A percentile compares a stretch with the other conserved stretches of the same genome.
phyloP scores from a whole-genome alignment of 2,329 filamentous ascomycete species.

The Fusarium lyarnte region DNA sequence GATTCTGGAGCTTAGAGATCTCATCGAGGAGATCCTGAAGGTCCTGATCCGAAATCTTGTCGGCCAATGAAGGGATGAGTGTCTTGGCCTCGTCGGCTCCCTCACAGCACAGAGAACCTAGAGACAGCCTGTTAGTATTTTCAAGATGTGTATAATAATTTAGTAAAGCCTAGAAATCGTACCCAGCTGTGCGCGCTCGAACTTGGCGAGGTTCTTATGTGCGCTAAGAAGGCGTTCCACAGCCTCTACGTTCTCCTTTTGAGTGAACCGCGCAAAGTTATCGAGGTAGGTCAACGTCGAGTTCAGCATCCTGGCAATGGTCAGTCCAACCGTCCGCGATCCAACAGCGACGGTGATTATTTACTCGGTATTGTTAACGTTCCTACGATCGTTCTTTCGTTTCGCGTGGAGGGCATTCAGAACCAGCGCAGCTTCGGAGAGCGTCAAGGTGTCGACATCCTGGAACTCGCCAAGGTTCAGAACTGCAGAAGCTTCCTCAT shows the following conservation, averaged over 20 bases:
- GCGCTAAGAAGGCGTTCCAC: constrained; percentile 86
- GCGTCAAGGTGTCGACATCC: constrained; percentile 87
- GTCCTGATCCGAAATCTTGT: constrained; percentile 92
- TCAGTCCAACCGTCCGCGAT: constrained; percentile 6
- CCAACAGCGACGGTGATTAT: constrained; percentile 23
- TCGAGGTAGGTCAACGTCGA: constrained; percentile 95
- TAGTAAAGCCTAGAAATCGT: constrained; percentile 41
- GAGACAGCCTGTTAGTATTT: neutral
- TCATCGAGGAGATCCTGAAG: constrained; percentile 89
- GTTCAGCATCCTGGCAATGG: constrained; percentile 70
- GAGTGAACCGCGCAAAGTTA: constrained; percentile 94
- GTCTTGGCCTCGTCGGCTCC: constrained; percentile 96
- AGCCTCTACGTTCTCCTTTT: constrained; percentile 93
- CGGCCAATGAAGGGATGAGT: constrained; percentile 85
- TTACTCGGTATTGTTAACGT: constrained; percentile 85
- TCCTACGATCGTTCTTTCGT: constrained; percentile 80
- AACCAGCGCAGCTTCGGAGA: constrained; percentile 91
- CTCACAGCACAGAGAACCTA: constrained; percentile 92
- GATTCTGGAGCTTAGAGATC: constrained; percentile 78
- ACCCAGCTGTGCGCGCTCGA: constrained; percentile 94
- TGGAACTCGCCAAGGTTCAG: constrained; percentile 95
- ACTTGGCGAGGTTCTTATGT: constrained; percentile 84
- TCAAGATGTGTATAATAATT: no score
- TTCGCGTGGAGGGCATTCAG: constrained; percentile 89
- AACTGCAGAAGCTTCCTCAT: constrained; percentile 85